Percentiles rank a stretch among this genome's conserved stretches.
Evolutionary conservation across 192 early-diverging fungal species (phyloP).

Genomic region (Rhizophlyctis rosea): DNA sequence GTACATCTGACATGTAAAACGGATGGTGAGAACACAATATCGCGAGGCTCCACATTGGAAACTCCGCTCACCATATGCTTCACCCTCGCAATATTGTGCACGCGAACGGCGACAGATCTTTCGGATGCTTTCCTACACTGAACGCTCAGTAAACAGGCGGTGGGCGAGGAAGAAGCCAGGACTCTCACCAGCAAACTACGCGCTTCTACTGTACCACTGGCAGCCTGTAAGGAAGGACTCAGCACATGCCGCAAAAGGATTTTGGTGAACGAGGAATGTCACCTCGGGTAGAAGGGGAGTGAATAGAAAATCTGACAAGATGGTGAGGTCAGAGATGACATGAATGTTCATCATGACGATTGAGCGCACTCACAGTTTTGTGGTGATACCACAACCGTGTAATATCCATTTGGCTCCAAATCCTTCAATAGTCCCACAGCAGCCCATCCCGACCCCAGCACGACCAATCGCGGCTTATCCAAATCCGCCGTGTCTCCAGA

Average conservation of each 20-base stretch:
- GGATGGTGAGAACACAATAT: too few species aligned
- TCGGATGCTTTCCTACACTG: constrained; percentile 24
- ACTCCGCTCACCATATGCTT: constrained; percentile 19
- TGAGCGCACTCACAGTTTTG: constrained; percentile 26
- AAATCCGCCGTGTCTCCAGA: constrained; percentile 33
- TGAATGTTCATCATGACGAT: too few species aligned
- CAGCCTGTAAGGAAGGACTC: constrained; percentile 19
- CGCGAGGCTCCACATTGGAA: too few species aligned
- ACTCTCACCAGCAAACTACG: constrained; percentile 21
- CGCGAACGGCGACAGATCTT: constrained; percentile 23
- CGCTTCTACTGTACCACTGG: constrained; percentile 39
- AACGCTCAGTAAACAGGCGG: background rate
- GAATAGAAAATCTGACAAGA: constrained; percentile 35
- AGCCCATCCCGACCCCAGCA: constrained; percentile 44
- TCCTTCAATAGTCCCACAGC: constrained; percentile 35
- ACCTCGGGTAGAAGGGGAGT: constrained; percentile 45
- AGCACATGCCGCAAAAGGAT: background rate
- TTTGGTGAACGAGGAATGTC: background rate
- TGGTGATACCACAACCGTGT: constrained; percentile 35
- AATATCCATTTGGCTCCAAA: constrained; percentile 28
- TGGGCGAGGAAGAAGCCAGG: background rate
- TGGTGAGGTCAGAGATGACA: background rate
- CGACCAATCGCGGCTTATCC: constrained; percentile 27
- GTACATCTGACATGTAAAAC: too few species aligned
- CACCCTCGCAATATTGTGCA: constrained; percentile 26